Conservation (phyloP, 2,329 filamentous ascomycete species). For the Scedosporium minutisporum region DNA sequence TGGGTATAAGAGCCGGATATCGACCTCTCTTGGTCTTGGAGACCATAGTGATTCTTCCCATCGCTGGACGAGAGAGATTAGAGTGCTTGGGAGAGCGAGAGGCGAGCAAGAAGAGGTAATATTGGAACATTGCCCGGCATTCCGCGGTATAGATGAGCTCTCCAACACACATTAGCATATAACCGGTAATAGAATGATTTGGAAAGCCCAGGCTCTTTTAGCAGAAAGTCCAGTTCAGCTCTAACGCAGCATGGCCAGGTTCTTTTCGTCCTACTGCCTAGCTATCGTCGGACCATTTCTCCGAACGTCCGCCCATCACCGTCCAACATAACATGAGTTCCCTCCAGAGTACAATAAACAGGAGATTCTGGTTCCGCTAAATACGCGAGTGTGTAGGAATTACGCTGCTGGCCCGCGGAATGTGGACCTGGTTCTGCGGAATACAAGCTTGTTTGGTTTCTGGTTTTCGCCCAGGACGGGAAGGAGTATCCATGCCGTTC, state of each 20-base stretch:
- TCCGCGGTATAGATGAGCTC: no score
- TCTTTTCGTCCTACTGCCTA: not conserved
- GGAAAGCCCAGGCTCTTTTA: no score
- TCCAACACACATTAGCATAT: no score
- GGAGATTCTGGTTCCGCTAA: not conserved
- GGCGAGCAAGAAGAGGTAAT: no score
- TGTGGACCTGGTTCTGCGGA: not conserved
- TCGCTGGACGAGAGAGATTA: no score
- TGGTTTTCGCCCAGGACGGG: not conserved
- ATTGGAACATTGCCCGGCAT: no score
- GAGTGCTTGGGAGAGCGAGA: no score
- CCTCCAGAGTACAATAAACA: not conserved
- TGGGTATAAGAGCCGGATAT: no score
- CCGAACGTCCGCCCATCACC: not conserved
- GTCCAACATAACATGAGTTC: not conserved
- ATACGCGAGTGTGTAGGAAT: not conserved
- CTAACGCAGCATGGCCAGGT: not conserved
- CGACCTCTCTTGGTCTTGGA: no score
- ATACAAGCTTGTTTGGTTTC: not conserved
- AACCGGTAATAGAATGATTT: no score
- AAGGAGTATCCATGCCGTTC: not conserved
- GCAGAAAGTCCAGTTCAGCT: not conserved
- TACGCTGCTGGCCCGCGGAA: not conserved
- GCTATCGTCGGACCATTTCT: not conserved
- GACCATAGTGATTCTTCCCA: no score